Evolutionary conservation across 2,329 filamentous ascomycete species (phyloP), one percentile per base, ranked within the genome.

Genomic region (Blastomyces gilchristii): DNA sequence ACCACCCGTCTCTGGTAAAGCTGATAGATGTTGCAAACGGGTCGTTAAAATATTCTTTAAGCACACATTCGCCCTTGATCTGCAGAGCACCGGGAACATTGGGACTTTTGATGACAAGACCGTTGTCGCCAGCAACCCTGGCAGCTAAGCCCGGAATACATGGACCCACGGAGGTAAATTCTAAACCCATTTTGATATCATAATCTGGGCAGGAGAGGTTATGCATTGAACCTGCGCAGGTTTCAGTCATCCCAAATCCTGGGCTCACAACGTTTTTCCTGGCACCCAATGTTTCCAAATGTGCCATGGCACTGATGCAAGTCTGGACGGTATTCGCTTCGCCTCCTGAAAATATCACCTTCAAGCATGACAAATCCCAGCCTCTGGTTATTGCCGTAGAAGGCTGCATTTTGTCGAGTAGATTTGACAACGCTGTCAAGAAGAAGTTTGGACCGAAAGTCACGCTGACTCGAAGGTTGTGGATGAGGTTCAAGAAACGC

Each of bases 191-290:
- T 0, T 64, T 58, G 0, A 75, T 25, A 61, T 82, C 80, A 61
- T 76, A 76, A 0, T 59, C 47, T 0, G 81, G 81, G 60, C 76
- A 81, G 0, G 72, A 60, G 0, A 66, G 43, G 39, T 76, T 78
- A 71, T 73, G 82, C 25, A 82, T 81, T 3, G 72, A 66, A 0
- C 81, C 81, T 0, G 79, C 81, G 65, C 80, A 83, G 0, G 80
- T 83, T 70, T 83, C 81, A 0, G 80, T 83, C 79, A 82, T 79
- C 9, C 80, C 78, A 50, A 78, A 82, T 0, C 76, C 79, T 0
- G 80, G 73, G 4, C 64, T 66, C 18, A 82, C 72, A 8, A 77
- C 72, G 16, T 74, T 68, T 0, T n/a, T 22, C 0, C 65, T 71
- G 1, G 75, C 74, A 4, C 77, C 73, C 62, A 72, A 71, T 14